These are phyloP conservation scores for Psilocybe mexicana DNA, from an alignment of 1,284 basidiomycete species.

Conservation along the genomic window DNA sequence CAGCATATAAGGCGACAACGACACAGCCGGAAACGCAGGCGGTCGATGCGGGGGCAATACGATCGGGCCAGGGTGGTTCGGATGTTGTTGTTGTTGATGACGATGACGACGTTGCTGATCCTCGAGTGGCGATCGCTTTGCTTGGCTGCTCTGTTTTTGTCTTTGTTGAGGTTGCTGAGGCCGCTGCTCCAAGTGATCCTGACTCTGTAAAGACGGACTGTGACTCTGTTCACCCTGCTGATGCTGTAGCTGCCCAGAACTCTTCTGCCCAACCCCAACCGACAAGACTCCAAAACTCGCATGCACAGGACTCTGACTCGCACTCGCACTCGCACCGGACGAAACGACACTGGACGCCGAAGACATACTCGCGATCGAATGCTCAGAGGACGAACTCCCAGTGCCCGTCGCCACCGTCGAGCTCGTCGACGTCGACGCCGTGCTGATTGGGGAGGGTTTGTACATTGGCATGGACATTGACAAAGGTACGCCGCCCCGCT, in stretches of 20 bases:
- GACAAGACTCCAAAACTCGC: background rate
- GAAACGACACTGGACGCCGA: constrained; percentile 12
- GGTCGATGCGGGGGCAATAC: constrained; percentile 60
- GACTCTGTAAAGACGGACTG: background rate
- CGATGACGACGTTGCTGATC: constrained; percentile 12
- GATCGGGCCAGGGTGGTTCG: constrained; percentile 70
- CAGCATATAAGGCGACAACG: constrained; percentile 25
- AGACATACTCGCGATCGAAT: constrained; percentile 8
- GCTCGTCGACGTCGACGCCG: constrained; percentile 12
- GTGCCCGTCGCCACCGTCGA: background rate
- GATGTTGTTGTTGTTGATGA: constrained; percentile 39
- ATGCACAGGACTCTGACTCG: background rate
- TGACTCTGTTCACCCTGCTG: background rate
- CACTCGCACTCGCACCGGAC: constrained; percentile 10
- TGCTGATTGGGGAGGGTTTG: constrained; percentile 16
- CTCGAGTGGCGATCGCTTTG: constrained; percentile 2
- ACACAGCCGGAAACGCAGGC: constrained; percentile 38
- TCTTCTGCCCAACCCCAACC: too few species aligned
- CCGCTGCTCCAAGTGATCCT: constrained; percentile 14
- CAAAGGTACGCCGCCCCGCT: background rate
- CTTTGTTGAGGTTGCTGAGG: constrained; percentile 8
- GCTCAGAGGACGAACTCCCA: constrained; percentile 13
- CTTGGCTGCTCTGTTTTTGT: background rate
- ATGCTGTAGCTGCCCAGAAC: too few species aligned
- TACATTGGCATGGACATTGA: background rate